Percentiles rank a stretch among this genome's conserved stretches.
Conservation (phyloP, 768 basidiomycete species). For the Agrocybe praecox region DNA sequence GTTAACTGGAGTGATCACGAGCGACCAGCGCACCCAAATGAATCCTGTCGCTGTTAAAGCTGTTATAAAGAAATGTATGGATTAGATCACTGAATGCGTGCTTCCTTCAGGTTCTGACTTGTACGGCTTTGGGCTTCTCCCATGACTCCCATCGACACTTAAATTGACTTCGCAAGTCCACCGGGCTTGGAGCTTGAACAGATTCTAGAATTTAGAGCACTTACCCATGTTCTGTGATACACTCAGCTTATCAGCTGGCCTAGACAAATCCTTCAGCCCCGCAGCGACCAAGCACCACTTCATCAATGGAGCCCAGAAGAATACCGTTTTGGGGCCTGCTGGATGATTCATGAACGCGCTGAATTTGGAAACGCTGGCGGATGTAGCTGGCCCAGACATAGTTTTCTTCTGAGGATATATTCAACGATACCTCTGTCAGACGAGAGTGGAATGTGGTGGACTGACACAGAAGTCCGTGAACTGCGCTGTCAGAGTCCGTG, state of each 20-base stretch:
- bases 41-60: slow-evolving; percentile 93
- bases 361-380: slow-evolving; percentile 76
- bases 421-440: no score
- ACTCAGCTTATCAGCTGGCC: slow-evolving; percentile 94
- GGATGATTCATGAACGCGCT: slow-evolving; percentile 91
- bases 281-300: slow-evolving; percentile 90
- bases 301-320: slow-evolving; percentile 98
- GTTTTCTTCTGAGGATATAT: slow-evolving; percentile 6
- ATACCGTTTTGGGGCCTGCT: slow-evolving; percentile 92
- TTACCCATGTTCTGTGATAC: slow-evolving; percentile 90
- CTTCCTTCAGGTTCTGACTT: no score
- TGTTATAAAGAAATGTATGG: slow-evolving; percentile 30
- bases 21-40: slow-evolving; percentile 98
- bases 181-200: background rate
- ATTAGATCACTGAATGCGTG: background rate
- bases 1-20: slow-evolving; percentile 94
- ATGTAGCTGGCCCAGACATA: slow-evolving; percentile 84
- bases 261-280: slow-evolving; percentile 78
- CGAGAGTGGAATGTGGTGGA: no score
- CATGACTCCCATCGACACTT: no score
- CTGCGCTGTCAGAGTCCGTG: no score
- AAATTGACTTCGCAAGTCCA: background rate
- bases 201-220: slow-evolving; percentile 23
- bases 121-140: no score
- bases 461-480: no score